Base-by-base conservation (phyloP, 805 yeast species). In the Nakazawaea holstii region DNA sequence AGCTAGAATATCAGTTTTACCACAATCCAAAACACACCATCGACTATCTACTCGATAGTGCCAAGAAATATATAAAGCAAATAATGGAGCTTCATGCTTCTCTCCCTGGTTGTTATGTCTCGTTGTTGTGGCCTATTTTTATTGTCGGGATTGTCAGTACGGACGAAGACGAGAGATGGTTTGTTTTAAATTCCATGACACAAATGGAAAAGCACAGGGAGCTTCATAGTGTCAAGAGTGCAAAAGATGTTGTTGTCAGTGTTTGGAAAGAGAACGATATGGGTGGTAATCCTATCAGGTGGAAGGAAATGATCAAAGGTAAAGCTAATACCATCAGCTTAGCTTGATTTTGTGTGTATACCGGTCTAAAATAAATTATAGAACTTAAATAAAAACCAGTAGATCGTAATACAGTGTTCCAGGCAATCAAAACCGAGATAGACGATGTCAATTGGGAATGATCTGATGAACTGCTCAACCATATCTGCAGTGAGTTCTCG, bases 261-360 rank as follows among this genome's bases (percentile, higher is more conserved):
- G 67, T 69, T 5, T 70, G 76, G 76, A 70, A 65, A 46, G 70
- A 69, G 49, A 58, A 59, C 37, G 76, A 70, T 48, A 49, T 69
- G 13, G 63, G 65, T 2, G 46, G 50, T 1, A 43, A 51, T 14
- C 33, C 56, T 2, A 43, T 57, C 17, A 53, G 64, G 35, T 70
- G 75, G 75, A 62, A 59, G 31, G 70, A 68, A 13, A 64, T 69
- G 62, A 59, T 68, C 4, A 58, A 51, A 28, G 68, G 66, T 1
- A 66, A 60, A 44, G 62, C 67, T 5, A 59, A 60, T 4, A 62
- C 72, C 1, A 57, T 70, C n/a, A 68, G 73, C 52, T 55, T 70
- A 43, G 74, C 74, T 0, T 68, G 46, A 54, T 7, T 6, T 8
- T 35, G 3, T 29, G 24, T 20, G 24, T 20, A 20, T 20, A 20